Base-by-base conservation (phyloP, 768 basidiomycete species). In the Dioszegia aurantiaca region DNA sequence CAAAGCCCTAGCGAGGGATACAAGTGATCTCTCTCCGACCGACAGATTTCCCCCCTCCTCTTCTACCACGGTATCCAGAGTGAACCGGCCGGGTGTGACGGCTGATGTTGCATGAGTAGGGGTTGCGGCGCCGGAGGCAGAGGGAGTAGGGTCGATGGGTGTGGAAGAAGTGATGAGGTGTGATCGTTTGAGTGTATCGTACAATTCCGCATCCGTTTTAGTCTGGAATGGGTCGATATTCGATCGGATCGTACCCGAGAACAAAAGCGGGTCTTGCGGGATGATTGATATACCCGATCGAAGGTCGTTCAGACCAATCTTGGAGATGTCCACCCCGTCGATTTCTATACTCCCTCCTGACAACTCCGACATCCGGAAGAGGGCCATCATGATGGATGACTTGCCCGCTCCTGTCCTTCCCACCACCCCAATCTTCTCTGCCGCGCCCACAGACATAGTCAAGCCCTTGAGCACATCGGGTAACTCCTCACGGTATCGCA, bases 381-480 rank as follows among this genome's bases (percentile, higher is more conserved):
- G 79, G 4, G 89, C 86, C 66, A 86, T 86, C 87, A 94, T 88
- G 58, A 97, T 87, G 0, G 88, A 88, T 17, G 87, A 88, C 77
- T 94, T 90, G 37, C 90, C 90, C 0, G 90, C 90, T 47, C 90
- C 86, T 1, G 69, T 82, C 75, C 84, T 67, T 48, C 90, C 90
- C 45, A 94, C 88, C 52, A 94, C 88, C 27, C 92, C 92, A 62
- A 98, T 85, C 78, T 94, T 93, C 78, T 97, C 92, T 4, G 88
- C 87, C 0, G 83, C 83, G 0, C 78, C 73, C 26, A 95, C 80
- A 27, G 78, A 78, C 82, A 97, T 83, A 12, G 82, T 83, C 45
- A 97, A 74, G 2, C 87, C 87, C 76, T 87, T 89, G n/a, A 97
- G 80, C 6, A 95, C 91, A 2, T 85, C 78, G 0, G 92, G 89